Conservation (phyloP, 2,329 filamentous ascomycete genomes). For the Claviceps africana region DNA sequence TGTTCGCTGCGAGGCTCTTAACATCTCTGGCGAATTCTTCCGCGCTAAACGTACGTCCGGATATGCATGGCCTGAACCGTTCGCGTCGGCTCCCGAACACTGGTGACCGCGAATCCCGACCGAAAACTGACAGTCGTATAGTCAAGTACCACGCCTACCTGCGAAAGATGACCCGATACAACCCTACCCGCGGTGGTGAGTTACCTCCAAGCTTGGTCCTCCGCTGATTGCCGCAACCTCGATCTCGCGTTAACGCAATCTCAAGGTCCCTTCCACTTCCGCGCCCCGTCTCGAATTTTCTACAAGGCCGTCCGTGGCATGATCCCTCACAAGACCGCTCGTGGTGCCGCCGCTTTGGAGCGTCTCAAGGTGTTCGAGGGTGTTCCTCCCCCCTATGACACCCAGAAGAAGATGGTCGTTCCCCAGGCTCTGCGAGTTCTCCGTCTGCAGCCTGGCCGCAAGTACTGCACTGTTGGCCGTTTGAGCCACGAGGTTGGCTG, state of each 20-base stretch:
- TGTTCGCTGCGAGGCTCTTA: constrained; percentile 96
- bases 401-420: constrained; percentile 99
- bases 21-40: constrained; percentile 99
- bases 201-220: constrained; percentile 12
- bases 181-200: constrained; percentile 95
- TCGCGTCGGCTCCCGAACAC: background rate
- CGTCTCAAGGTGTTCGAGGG: constrained; percentile 99
- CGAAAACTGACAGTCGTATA: constrained; percentile 41
- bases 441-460: constrained; percentile 94
- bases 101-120: constrained; percentile 3
- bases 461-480: constrained; percentile 99
- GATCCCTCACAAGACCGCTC: constrained; percentile 99
- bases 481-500: constrained; percentile 98
- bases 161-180: constrained; percentile 99
- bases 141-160: constrained; percentile 99
- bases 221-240: constrained; percentile 15
- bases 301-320: constrained; percentile 99
- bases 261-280: constrained; percentile 97
- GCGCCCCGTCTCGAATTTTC: constrained; percentile 97
- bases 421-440: constrained; percentile 95
- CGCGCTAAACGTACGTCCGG: constrained; percentile 93
- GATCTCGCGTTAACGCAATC: constrained; percentile 11
- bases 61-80: background rate
- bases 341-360: constrained; percentile 90
- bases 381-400: constrained; percentile 97